These are phyloP conservation scores for Stephania cephalantha DNA, from an alignment of 164 flowering plant genomes.

Conservation along the genomic window DNA sequence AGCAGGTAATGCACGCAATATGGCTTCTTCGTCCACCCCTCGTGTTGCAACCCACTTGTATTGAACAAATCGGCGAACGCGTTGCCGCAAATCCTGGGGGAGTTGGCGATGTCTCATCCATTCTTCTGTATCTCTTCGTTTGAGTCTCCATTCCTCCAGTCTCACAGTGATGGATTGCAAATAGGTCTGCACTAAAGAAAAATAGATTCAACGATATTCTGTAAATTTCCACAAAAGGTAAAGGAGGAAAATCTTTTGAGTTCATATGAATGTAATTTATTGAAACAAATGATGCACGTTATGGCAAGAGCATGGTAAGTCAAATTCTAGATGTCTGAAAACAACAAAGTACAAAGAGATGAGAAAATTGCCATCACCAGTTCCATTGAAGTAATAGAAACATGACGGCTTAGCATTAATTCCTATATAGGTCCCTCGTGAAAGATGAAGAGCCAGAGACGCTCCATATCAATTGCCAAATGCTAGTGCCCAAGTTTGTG, in stretches of 20 bases:
- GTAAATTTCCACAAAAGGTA: not conserved
- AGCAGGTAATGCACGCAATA: slow-evolving; percentile 57
- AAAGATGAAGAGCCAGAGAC: too few species aligned
- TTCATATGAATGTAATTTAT: not conserved
- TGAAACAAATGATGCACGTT: not conserved
- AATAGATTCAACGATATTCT: not conserved
- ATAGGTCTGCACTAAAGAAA: slow-evolving; percentile 55
- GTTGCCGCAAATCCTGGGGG: slow-evolving; percentile 61
- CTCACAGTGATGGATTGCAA: slow-evolving; percentile 83
- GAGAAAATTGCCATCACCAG: too few species aligned
- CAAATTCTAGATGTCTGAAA: too few species aligned
- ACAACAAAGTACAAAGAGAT: too few species aligned
- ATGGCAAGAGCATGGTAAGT: too few species aligned
- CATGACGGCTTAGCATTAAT: too few species aligned
- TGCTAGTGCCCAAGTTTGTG: too few species aligned
- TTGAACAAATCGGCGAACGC: slow-evolving; percentile 78
- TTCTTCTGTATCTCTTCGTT: slow-evolving; percentile 87
- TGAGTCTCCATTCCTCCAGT: slow-evolving; percentile 96
- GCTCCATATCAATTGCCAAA: too few species aligned
- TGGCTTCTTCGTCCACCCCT: slow-evolving; percentile 87
- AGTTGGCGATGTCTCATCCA: slow-evolving; percentile 98
- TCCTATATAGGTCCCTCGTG: too few species aligned
- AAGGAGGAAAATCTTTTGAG: not conserved
- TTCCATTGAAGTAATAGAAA: too few species aligned
- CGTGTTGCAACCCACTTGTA: slow-evolving; percentile 95